phyloP scores from a whole-genome alignment of 163 green algal genomes.

The Chloroidium sp. region DNA sequence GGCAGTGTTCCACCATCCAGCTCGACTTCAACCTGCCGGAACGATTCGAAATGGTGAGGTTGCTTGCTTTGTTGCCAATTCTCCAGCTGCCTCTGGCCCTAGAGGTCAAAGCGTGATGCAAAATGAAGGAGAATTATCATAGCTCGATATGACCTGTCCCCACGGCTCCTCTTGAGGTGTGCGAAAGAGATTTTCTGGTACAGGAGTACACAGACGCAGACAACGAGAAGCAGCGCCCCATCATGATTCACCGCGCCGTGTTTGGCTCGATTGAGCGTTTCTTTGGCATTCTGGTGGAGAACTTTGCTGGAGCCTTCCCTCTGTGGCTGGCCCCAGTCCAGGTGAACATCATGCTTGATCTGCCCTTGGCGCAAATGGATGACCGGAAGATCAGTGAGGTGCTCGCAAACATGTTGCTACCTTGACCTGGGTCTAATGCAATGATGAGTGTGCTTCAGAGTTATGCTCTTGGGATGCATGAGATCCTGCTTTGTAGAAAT shows the following conservation, averaged over 20 bases:
- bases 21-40: slow-evolving; percentile 99
- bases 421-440: too few relatives aligned
- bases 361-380: too few relatives aligned
- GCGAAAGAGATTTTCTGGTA: not conserved
- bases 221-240: slow-evolving; percentile 69
- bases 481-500: too few relatives aligned
- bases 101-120: not conserved
- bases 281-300: slow-evolving; percentile 97
- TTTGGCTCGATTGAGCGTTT: slow-evolving; percentile 98
- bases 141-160: not conserved
- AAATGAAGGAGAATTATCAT: not conserved
- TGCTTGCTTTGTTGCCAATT: not conserved
- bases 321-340: slow-evolving; percentile 93
- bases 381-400: too few relatives aligned
- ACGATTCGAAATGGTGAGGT: slow-evolving; percentile 67
- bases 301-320: slow-evolving; percentile 94
- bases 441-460: too few relatives aligned
- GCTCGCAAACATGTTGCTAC: too few relatives aligned
- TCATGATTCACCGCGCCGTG: slow-evolving; percentile 99
- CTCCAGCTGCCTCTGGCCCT: not conserved
- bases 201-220: slow-evolving; percentile 68
- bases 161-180: too few relatives aligned
- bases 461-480: too few relatives aligned
- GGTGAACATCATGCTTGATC: slow-evolving; percentile 23
- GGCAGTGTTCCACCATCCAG: slow-evolving; percentile 97